Evolutionary conservation across 345 rosid genomes (phyloP).

Genomic region (Linum trigynum): DNA sequence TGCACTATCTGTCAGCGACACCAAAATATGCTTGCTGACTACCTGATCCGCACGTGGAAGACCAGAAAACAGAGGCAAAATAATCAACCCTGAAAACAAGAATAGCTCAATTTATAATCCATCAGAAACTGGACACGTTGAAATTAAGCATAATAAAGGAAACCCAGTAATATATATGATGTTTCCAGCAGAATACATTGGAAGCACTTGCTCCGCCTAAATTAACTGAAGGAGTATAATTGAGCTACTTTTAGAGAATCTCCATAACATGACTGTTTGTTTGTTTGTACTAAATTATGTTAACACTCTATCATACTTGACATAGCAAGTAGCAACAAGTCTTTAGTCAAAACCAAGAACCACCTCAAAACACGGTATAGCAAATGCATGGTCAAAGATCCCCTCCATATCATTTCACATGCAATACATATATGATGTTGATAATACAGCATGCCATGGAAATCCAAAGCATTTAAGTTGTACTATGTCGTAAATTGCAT

Average conservation of each 20-base stretch:
- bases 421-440: neutral
- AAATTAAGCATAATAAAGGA: too few relatives aligned
- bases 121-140: neutral
- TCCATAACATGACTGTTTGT: too few relatives aligned
- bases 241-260: too few relatives aligned
- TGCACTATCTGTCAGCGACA: neutral
- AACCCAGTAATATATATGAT: too few relatives aligned
- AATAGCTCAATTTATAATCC: neutral
- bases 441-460: neutral
- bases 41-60: conserved; percentile 88
- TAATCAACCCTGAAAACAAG: conserved; percentile 52
- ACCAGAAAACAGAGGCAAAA: conserved; percentile 80
- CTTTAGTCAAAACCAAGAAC: too few relatives aligned
- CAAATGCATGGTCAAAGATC: neutral
- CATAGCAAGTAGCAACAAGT: too few relatives aligned
- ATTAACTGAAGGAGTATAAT: too few relatives aligned
- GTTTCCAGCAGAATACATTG: too few relatives aligned
- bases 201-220: too few relatives aligned
- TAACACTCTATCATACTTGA: too few relatives aligned
- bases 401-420: neutral
- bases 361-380: too few relatives aligned
- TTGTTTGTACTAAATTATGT: too few relatives aligned
- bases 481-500: neutral
- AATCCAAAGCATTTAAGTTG: neutral
- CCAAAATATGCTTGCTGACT: neutral